Conservation (phyloP, 495 filamentous ascomycete species). For the Penicillium steckii region DNA sequence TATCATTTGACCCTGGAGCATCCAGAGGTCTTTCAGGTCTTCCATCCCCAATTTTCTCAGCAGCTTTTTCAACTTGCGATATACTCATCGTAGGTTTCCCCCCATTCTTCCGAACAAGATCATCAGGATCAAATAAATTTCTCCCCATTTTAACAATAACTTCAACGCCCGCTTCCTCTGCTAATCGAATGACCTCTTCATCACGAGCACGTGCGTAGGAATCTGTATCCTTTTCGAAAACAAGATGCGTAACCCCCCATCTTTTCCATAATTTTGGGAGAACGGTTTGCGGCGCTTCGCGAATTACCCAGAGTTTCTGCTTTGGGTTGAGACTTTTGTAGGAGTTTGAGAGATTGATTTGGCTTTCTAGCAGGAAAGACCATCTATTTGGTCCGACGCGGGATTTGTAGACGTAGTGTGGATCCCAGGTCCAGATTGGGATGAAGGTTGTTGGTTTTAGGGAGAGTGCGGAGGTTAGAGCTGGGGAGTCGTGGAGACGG, state of each 20-base stretch:
- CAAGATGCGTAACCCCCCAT: constrained; percentile 67
- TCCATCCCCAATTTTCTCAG: constrained; percentile 43
- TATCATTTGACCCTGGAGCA: constrained; percentile 44
- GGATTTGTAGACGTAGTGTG: constrained; percentile 68
- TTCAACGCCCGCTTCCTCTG: constrained; percentile 60
- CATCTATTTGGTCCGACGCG: constrained; percentile 65
- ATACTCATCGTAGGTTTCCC: constrained; percentile 72
- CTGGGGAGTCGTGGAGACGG: constrained; percentile 69
- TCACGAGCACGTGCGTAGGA: constrained; percentile 63
- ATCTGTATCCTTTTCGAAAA: constrained; percentile 74
- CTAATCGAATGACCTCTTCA: constrained; percentile 48
- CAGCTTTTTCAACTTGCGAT: constrained; percentile 54
- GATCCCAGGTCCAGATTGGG: constrained; percentile 70
- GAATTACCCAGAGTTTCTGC: constrained; percentile 63
- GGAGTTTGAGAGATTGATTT: constrained; percentile 58
- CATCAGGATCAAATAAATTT: constrained; percentile 67
- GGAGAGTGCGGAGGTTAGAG: constrained; percentile 61
- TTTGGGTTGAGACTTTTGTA: constrained; percentile 61
- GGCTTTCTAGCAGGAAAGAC: constrained; percentile 68
- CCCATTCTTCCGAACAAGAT: constrained; percentile 58
- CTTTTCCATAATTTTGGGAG: constrained; percentile 65
- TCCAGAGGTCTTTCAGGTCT: constrained; percentile 54
- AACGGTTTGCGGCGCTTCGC: constrained; percentile 65
- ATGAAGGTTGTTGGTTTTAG: constrained; percentile 61
- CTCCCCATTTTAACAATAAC: constrained; percentile 58